Base-by-base conservation (phyloP, 805 yeast species). In the Cyberlindnera saturnus region DNA sequence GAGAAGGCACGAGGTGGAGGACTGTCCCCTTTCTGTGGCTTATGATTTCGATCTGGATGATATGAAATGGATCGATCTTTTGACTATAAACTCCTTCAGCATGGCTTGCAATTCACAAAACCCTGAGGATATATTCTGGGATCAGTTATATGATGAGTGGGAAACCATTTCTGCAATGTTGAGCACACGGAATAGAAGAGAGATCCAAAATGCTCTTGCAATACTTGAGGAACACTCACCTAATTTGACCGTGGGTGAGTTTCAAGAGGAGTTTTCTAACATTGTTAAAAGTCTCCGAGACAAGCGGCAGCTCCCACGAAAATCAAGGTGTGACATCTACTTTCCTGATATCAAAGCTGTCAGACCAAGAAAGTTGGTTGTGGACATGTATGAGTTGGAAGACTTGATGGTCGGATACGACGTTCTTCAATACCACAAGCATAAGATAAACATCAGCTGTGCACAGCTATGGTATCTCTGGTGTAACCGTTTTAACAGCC, bases 371-470 rank as follows among this genome's bases (percentile, higher is more conserved):
- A 36, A 39, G 17, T 28, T 47, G 36, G 42, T 40, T 15, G 37
- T 47, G 17, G 47, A 47, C 19, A 35, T 47, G 26, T 32, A 42
- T 9, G 46, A 45, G 6, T 19, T 47, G 28, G 35, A 17, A 6
- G 16, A 29, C 16, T 14, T 38, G 18, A 31, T 38, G 11, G 34
- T 19, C 5, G 35, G 28, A 32, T 42, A 33, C 20, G 37, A 38
- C 13, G 41, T 35, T 10, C 34, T 38, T 39, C 34, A 39, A 15
- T 42, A 42, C 16, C 16, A 34, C 30, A 29, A 20, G 34, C 16
- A 17, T 17, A 19, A 28, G 5, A 26, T 38, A 8, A 23, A 15
- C 8, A 33, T 35, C 13, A 35, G 37, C 10, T 40, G 42, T 23
- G 33, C 26, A 8, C 42, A 42, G n/a, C 17, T 42, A 14, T 42